phyloP scores from a whole-genome alignment of 2,329 filamentous ascomycete genomes.

The Zymoseptoria passerinii region DNA sequence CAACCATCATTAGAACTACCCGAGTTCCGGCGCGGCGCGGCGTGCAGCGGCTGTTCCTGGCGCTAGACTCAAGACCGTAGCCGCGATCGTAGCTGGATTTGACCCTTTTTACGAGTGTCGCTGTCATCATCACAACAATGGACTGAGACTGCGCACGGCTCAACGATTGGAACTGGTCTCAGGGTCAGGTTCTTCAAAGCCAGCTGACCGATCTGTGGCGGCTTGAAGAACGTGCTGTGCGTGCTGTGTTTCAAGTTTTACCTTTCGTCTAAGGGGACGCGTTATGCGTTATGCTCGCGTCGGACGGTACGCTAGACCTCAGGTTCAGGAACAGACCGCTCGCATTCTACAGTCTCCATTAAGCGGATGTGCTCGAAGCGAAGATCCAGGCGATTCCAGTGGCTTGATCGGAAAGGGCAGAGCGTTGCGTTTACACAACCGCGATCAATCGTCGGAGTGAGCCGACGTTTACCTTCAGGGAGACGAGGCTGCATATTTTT shows the following conservation, averaged over 20 bases:
- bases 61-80: neutral
- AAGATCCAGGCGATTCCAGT: neutral
- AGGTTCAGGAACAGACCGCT: neutral
- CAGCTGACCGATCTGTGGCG: neutral
- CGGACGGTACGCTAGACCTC: neutral
- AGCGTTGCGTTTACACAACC: neutral
- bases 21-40: neutral
- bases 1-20: too few species aligned
- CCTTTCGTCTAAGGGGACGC: neutral
- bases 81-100: neutral
- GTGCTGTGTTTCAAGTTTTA: neutral
- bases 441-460: neutral
- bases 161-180: neutral
- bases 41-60: conserved; percentile 7
- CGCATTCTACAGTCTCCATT: neutral
- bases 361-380: neutral
- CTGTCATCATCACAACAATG: neutral
- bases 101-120: neutral
- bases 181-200: neutral
- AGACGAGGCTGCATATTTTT: neutral
- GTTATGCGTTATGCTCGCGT: neutral
- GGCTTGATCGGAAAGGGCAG: neutral
- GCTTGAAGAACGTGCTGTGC: neutral
- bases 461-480: neutral
- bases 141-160: neutral